phyloP scores from a whole-genome alignment of 192 early-diverging fungal species.

The Coemansia sp. region DNA sequence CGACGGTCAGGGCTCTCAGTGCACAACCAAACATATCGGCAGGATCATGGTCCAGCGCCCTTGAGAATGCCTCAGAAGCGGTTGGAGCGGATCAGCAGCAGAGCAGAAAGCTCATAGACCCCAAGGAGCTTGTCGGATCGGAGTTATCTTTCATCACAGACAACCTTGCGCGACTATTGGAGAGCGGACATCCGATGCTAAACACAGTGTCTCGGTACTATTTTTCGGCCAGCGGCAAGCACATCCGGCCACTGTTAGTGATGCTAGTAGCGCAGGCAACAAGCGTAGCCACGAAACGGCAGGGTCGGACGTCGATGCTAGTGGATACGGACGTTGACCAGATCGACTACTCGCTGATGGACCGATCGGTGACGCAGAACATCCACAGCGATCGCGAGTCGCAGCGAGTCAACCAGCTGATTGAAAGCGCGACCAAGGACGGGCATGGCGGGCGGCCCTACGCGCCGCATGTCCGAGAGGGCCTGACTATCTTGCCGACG shows the following conservation, averaged over 20 bases:
- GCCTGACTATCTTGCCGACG: constrained; percentile 71
- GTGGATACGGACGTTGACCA: constrained; percentile 36
- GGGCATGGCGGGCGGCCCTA: constrained; percentile 46
- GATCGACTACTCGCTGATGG: constrained; percentile 59
- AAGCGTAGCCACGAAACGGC: constrained; percentile 63
- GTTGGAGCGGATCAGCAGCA: constrained; percentile 21
- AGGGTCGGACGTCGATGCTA: constrained; percentile 31
- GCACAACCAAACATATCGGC: background rate
- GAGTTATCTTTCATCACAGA: constrained; percentile 84
- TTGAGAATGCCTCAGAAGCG: constrained; percentile 36
- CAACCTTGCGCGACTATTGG: constrained; percentile 82
- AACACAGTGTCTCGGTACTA: constrained; percentile 90
- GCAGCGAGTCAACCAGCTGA: constrained; percentile 31
- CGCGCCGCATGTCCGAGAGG: constrained; percentile 25
- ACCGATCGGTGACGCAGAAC: constrained; percentile 61
- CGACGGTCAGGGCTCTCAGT: constrained; percentile 18
- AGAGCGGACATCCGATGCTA: constrained; percentile 86
- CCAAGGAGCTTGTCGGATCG: constrained; percentile 71
- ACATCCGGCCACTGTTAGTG: constrained; percentile 90
- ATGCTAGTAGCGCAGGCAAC: constrained; percentile 89
- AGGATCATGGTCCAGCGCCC: constrained; percentile 23
- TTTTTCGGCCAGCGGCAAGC: constrained; percentile 83
- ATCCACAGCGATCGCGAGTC: constrained; percentile 48
- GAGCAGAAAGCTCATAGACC: constrained; percentile 22
- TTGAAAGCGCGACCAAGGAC: constrained; percentile 25